A percentile compares a stretch with the other conserved stretches of the same genome.
Evolutionary conservation across 169 alveolate species (phyloP).

Genomic region (Plasmodium reichenowi): DNA sequence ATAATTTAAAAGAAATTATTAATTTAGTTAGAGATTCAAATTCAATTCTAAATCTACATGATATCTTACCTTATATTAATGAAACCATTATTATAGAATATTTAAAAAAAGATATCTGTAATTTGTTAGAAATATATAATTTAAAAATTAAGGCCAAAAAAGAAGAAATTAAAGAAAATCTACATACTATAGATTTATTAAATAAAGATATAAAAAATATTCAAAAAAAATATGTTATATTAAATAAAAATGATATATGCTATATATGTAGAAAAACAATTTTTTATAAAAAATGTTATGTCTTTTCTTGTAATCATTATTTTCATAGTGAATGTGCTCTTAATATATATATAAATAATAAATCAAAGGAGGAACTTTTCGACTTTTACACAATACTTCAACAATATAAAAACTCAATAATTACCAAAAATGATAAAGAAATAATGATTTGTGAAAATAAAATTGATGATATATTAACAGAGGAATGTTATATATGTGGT

Average conservation of each 20-base stretch:
- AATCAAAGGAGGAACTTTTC: conserved; percentile 60
- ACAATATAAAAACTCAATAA: conserved; percentile 62
- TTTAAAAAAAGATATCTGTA: conserved; percentile 74
- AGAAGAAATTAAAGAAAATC: conserved; percentile 73
- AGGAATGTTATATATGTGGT: conserved; percentile 75
- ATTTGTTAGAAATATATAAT: conserved; percentile 58
- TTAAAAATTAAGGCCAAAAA: conserved; percentile 74
- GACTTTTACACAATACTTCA: conserved; percentile 46
- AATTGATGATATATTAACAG: conserved; percentile 75
- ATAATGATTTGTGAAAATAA: conserved; percentile 46
- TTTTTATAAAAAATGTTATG: conserved; percentile 64
- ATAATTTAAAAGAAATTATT: conserved; percentile 73
- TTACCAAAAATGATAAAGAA: conserved; percentile 55
- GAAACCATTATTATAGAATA: conserved; percentile 58
- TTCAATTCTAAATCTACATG: conserved; percentile 72
- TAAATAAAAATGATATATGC: conserved; percentile 69
- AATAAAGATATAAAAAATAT: conserved; percentile 58
- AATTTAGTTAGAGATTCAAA: conserved; percentile 67
- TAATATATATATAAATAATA: conserved; percentile 44
- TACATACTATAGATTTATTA: conserved; percentile 59
- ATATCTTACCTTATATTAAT: conserved; percentile 70
- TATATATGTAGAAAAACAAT: conserved; percentile 73
- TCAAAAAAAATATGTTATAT: conserved; percentile 42
- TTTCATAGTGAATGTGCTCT: conserved; percentile 72
- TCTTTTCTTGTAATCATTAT: conserved; percentile 75